phyloP scores from a whole-genome alignment of 192 early-diverging fungal genomes.

The Coemansia sp. region DNA sequence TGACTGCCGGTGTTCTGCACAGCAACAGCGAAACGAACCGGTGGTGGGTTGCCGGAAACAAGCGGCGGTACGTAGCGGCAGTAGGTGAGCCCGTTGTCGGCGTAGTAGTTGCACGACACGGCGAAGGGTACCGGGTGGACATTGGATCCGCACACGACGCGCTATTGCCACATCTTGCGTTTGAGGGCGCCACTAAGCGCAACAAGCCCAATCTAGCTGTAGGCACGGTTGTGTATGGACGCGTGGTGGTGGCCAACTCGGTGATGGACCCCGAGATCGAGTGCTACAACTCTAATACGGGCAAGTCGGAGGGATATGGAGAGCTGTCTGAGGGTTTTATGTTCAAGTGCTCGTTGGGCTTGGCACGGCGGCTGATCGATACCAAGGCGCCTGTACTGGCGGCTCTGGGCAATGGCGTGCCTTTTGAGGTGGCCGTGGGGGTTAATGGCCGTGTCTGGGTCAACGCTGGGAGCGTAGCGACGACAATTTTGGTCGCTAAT shows the following conservation, averaged over 20 bases:
- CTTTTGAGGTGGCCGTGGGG: slow-evolving; percentile 90
- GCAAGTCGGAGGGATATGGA: slow-evolving; percentile 88
- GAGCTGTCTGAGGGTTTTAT: slow-evolving; percentile 82
- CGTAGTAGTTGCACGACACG: slow-evolving; percentile 65
- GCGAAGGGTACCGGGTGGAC: slow-evolving; percentile 86
- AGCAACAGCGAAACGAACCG: slow-evolving; percentile 58
- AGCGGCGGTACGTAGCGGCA: slow-evolving; percentile 88
- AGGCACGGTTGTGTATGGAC: slow-evolving; percentile 80
- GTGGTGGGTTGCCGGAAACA: slow-evolving; percentile 83
- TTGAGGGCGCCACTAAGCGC: slow-evolving; percentile 92
- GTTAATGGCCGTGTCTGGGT: slow-evolving; percentile 97
- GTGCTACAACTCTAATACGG: slow-evolving; percentile 80
- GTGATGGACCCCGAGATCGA: slow-evolving; percentile 98
- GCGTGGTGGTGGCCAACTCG: slow-evolving; percentile 83
- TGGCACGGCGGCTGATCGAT: slow-evolving; percentile 65
- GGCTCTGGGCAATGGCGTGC: slow-evolving; percentile 69
- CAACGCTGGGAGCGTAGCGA: slow-evolving; percentile 62
- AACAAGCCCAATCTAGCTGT: slow-evolving; percentile 84
- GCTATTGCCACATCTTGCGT: slow-evolving; percentile 75
- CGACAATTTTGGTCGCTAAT: slow-evolving; percentile 70
- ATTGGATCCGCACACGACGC: slow-evolving; percentile 93
- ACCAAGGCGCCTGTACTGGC: slow-evolving; percentile 71
- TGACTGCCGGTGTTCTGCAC: slow-evolving; percentile 76
- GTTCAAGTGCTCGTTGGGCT: slow-evolving; percentile 79
- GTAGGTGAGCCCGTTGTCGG: slow-evolving; percentile 89